Conservation (phyloP, 1,284 basidiomycete species). For the Sporisorium reilianum region DNA sequence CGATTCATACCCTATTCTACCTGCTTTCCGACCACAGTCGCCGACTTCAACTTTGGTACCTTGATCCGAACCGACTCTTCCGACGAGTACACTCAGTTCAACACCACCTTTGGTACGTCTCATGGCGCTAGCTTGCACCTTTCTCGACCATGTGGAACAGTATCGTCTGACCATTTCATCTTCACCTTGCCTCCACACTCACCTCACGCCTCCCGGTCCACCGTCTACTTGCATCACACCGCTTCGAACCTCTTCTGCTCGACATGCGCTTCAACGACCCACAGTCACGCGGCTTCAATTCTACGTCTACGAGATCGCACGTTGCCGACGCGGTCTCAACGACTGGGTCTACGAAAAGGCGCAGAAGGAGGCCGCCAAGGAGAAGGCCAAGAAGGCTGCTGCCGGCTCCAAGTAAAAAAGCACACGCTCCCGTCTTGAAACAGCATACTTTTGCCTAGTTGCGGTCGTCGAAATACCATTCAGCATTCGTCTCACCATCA, state of each 20-base stretch:
- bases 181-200: not conserved
- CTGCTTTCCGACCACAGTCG: constrained; percentile 70
- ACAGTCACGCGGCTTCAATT: constrained; percentile 77
- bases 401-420: constrained; percentile 30
- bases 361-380: constrained; percentile 58
- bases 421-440: not conserved
- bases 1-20: not conserved
- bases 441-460: not conserved
- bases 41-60: constrained; percentile 97
- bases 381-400: constrained; percentile 53
- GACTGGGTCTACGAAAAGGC: constrained; percentile 75
- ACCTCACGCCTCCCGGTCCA: constrained; percentile 1
- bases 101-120: constrained; percentile 89
- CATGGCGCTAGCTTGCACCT: not conserved
- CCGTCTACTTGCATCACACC: constrained; percentile 3
- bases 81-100: constrained; percentile 88
- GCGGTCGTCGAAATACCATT: constrained; percentile 10
- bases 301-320: constrained; percentile 93
- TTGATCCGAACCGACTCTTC: constrained; percentile 85
- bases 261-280: constrained; percentile 56
- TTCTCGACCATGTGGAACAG: too few relatives aligned
- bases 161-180: constrained; percentile 17
- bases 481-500: not conserved
- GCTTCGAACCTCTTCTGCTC: not conserved
- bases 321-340: constrained; percentile 92